phyloP scores from a whole-genome alignment of 208 protist genomes.

The Tritrichomonas foetus region DNA sequence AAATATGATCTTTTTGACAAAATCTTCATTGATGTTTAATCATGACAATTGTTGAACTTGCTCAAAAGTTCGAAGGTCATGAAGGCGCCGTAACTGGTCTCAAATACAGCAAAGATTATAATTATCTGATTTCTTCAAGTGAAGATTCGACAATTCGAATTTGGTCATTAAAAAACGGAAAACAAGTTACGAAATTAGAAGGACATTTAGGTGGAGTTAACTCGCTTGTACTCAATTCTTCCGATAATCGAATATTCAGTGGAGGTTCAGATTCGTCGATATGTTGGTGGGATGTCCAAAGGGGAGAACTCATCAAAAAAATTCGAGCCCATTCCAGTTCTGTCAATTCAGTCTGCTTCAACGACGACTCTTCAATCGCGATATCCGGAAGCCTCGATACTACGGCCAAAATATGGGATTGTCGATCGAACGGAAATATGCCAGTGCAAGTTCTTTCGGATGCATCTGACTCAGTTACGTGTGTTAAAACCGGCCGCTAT shows the following conservation, averaged over 20 bases:
- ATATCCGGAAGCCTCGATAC: neutral
- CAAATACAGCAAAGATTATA: conserved; percentile 1
- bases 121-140: neutral
- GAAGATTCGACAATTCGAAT: conserved; percentile 5
- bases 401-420: neutral
- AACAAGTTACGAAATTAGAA: neutral
- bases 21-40: no score
- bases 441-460: neutral
- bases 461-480: neutral
- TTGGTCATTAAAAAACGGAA: neutral
- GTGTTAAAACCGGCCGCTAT: neutral
- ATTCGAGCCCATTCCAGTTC: neutral
- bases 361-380: neutral
- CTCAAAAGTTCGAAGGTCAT: neutral
- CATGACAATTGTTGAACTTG: neutral
- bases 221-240: neutral
- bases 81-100: neutral
- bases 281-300: conserved; percentile 27
- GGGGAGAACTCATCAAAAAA: neutral
- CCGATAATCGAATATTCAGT: neutral
- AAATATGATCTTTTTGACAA: no score
- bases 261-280: neutral
- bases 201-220: neutral
- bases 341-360: neutral
- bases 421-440: neutral